Evolutionary conservation across 345 rosid species (phyloP).

Genomic region (Passiflora organensis): DNA sequence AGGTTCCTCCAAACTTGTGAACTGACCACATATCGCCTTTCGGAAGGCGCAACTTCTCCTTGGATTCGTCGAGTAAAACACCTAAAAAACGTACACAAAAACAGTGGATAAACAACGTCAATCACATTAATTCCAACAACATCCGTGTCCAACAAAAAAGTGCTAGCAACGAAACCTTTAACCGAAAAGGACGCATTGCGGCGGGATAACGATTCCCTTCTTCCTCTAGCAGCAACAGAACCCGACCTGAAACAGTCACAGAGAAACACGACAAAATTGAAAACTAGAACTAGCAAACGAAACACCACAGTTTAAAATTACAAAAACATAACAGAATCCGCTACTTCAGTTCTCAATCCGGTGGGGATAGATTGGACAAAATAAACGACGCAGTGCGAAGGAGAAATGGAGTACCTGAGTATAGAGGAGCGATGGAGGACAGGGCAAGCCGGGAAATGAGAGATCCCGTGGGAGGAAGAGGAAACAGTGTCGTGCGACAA

Average conservation of each 20-base stretch:
- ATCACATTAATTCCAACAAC: neutral
- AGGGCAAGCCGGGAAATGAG: slow-evolving; percentile 21
- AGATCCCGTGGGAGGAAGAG: slow-evolving; percentile 12
- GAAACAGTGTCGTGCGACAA: slow-evolving; percentile 5
- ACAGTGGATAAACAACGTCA: neutral
- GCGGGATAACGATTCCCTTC: slow-evolving; percentile 32
- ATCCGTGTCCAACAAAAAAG: neutral
- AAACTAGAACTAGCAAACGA: neutral
- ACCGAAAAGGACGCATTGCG: slow-evolving; percentile 36
- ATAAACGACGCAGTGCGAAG: neutral
- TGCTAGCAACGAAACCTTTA: slow-evolving; percentile 36
- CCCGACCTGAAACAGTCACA: slow-evolving; percentile 26
- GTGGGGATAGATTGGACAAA: neutral
- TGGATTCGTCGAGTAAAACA: slow-evolving; percentile 38
- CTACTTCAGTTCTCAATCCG: too few species aligned
- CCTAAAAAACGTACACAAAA: slow-evolving; percentile 24
- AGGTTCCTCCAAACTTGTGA: slow-evolving; percentile 97
- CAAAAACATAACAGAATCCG: too few species aligned
- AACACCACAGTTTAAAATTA: neutral
- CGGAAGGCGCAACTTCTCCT: slow-evolving; percentile 45
- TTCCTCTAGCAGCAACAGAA: slow-evolving; percentile 23
- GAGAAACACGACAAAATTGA: neutral
- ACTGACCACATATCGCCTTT: slow-evolving; percentile 83
- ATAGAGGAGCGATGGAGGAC: neutral
- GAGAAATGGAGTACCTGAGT: slow-evolving; percentile 9